Evolutionary conservation across 1,284 basidiomycete species (phyloP).

Genomic region (Microstroma glucosiphilum): DNA sequence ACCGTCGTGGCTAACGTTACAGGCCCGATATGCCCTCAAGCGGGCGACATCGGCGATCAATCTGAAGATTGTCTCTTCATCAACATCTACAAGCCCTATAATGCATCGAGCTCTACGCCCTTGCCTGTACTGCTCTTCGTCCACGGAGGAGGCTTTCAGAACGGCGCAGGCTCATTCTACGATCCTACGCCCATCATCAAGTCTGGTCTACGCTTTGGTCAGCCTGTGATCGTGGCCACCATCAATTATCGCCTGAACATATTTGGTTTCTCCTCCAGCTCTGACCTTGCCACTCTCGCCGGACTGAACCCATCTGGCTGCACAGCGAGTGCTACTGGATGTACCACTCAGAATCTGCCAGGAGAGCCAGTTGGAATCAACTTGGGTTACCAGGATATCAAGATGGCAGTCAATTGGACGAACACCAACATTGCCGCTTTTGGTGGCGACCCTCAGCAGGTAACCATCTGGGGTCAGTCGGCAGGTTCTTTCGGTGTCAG

Average conservation of each 20-base stretch:
- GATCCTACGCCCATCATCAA: constrained; percentile 6
- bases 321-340: neutral
- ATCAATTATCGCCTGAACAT: constrained; percentile 56
- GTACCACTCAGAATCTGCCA: neutral
- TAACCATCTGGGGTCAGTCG: constrained; percentile 18
- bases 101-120: neutral
- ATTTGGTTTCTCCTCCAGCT: constrained; percentile 30
- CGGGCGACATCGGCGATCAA: constrained; percentile 3
- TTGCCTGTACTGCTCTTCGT: constrained; percentile 15
- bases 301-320: neutral
- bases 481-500: constrained; percentile 15
- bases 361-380: constrained; percentile 10
- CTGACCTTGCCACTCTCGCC: constrained; percentile 1
- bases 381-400: constrained; percentile 12
- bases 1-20: neutral
- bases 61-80: constrained; percentile 13
- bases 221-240: constrained; percentile 50
- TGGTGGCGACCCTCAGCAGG: constrained; percentile 16
- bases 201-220: neutral
- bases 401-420: constrained; percentile 10
- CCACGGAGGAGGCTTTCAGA: constrained; percentile 16
- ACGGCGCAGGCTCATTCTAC: constrained; percentile 1
- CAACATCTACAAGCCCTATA: constrained; percentile 8
- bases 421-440: constrained; percentile 11
- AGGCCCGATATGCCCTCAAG: constrained; percentile 7